A percentile compares a stretch with the other conserved stretches of the same genome.
These are phyloP conservation scores for Suhomyces terraborum DNA, from an alignment of 1,139 yeast species.

Conservation along the genomic window DNA sequence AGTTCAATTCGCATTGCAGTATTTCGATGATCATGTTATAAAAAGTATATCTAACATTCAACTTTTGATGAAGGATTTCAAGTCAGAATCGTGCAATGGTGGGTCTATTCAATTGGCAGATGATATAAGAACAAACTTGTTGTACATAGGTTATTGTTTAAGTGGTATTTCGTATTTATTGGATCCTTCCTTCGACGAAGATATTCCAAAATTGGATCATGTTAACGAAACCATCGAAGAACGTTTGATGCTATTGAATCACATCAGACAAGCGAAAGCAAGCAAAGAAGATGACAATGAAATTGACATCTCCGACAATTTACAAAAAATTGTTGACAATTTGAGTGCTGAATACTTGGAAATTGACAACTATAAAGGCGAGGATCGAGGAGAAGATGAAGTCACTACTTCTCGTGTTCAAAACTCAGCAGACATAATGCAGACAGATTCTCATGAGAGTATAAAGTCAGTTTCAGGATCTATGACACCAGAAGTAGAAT, in stretches of 20 bases:
- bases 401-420: neutral
- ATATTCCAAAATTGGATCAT: slow-evolving; percentile 42
- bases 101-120: slow-evolving; percentile 40
- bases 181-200: slow-evolving; percentile 64
- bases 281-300: slow-evolving; percentile 27
- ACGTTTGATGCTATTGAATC: slow-evolving; percentile 35
- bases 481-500: slow-evolving; percentile 3
- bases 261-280: slow-evolving; percentile 30
- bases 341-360: slow-evolving; percentile 25
- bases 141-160: slow-evolving; percentile 59
- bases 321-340: slow-evolving; percentile 43
- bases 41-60: slow-evolving; percentile 47
- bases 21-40: slow-evolving; percentile 55
- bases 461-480: slow-evolving; percentile 1
- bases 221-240: slow-evolving; percentile 39
- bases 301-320: slow-evolving; percentile 40
- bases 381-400: slow-evolving; percentile 8
- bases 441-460: neutral
- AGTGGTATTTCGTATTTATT: slow-evolving; percentile 78
- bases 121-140: slow-evolving; percentile 55
- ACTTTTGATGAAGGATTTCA: slow-evolving; percentile 34
- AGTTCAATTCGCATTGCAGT: slow-evolving; percentile 60
- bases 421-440: slow-evolving; percentile 1
- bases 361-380: slow-evolving; percentile 20
- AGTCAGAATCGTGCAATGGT: slow-evolving; percentile 22